Base-by-base conservation (phyloP, 2,329 filamentous ascomycete species). In the Trichoderma semiorbis region DNA sequence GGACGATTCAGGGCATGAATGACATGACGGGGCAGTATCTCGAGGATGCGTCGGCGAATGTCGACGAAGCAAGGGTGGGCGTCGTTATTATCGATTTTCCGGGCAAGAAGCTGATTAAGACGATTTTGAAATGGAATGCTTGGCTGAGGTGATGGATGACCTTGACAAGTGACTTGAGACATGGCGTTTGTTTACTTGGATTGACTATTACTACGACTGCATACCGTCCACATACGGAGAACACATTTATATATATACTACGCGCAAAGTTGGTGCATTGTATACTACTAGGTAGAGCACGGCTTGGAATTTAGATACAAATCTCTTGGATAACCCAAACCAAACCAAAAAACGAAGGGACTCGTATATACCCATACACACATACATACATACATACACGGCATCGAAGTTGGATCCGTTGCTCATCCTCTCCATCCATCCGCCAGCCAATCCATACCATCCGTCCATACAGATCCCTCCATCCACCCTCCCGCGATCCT, bases 41-140 rank as follows among this genome's bases (percentile, higher is more conserved):
- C 47, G 76, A 78, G 36, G 77, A 81, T 50, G 78, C 76, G 36
- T 75, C 76, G 26, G 70, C 75, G 7, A 75, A 74, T 10, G 70
- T 74, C 5, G 77, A 75, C 4, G 77, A 76, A 4, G 78, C 78
- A 10, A 78, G 81, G 28, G 81, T 83, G 1, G 85, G 85, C 12
- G 78, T 87, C 10, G 79, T 87, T 43, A 86, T 87, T 74, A 79
- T 84, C 2, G 85, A 87, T 72, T 87, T 87, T 62, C 84, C 84
- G 0, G 85, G 85, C 3, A 78, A 77, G 73, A 79, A 77, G 61
- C 78, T 84, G 34, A 80, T 87, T 47, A 79, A 84, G 32, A 80
- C 78, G 26, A 79, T 87, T 11, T 72, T 87, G 67, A 76, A 74
- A 43, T 82, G 83, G 77, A 86, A 86, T 73, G 74, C 74, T 26